These are phyloP conservation scores for Ganoderma leucocontextum DNA, from an alignment of 1,284 basidiomycete species.

Conservation along the genomic window DNA sequence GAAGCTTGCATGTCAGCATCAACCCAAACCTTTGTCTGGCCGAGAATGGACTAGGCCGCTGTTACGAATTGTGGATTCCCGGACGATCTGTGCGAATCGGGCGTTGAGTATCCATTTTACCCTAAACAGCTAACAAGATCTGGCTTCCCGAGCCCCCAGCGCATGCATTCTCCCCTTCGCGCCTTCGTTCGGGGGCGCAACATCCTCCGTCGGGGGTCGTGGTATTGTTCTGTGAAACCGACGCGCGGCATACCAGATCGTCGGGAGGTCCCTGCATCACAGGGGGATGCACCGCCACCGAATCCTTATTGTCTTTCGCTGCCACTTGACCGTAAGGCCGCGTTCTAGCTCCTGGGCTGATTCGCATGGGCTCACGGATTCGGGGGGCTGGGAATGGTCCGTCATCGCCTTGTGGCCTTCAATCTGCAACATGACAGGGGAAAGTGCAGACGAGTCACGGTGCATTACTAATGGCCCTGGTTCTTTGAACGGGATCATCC, in stretches of 20 bases:
- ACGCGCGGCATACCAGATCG: slow-evolving; percentile 5
- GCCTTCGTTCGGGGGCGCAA: neutral
- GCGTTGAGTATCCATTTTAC: slow-evolving; percentile 9
- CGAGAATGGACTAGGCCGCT: neutral
- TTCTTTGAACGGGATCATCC: neutral
- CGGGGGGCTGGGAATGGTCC: neutral
- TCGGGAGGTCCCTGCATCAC: slow-evolving; percentile 8
- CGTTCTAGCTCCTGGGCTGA: neutral
- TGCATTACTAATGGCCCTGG: neutral
- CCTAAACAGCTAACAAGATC: neutral
- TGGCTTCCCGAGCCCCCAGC: neutral
- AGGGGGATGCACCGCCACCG: slow-evolving; percentile 16
- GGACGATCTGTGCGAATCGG: slow-evolving; percentile 1
- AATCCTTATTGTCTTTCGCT: slow-evolving; percentile 22
- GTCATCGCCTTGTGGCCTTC: neutral
- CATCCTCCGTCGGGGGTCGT: neutral
- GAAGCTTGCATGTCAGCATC: slow-evolving; percentile 3
- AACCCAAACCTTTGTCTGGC: slow-evolving; percentile 8
- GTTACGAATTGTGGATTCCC: neutral
- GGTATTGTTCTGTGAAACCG: slow-evolving; percentile 9
- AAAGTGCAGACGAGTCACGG: neutral
- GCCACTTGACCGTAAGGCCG: slow-evolving; percentile 6
- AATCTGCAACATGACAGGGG: neutral
- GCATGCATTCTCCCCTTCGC: neutral
- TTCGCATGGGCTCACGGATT: neutral